Conservation (phyloP, 371 early-diverging fungal species). For the Lichtheimia hyalospora region DNA sequence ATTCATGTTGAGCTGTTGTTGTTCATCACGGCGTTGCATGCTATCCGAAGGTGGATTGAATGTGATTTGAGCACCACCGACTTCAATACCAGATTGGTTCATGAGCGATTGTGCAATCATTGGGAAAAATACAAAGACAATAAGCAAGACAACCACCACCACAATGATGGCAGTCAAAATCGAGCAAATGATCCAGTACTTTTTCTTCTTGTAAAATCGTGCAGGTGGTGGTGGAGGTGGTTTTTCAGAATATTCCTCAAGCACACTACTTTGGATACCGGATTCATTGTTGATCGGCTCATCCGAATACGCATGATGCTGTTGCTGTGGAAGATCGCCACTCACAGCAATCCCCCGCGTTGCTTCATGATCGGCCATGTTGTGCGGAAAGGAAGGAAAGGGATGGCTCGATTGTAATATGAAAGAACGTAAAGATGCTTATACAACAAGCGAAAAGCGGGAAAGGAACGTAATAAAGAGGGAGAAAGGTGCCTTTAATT, state of each 20-base stretch:
- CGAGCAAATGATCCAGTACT: constrained; percentile 60
- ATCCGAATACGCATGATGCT: constrained; percentile 53
- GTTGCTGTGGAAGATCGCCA: constrained; percentile 55
- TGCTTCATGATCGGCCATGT: constrained; percentile 3
- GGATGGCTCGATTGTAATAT: background rate
- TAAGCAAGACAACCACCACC: constrained; percentile 49
- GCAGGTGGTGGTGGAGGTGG: constrained; percentile 35
- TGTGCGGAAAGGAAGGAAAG: constrained; percentile 1
- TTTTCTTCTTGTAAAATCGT: constrained; percentile 55
- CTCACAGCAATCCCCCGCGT: background rate
- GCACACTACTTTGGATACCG: constrained; percentile 13
- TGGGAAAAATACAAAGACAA: constrained; percentile 59
- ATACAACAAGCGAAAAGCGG: constrained; percentile 2
- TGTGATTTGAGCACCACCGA: constrained; percentile 51
- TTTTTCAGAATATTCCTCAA: constrained; percentile 51
- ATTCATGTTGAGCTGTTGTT: background rate
- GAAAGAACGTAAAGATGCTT: background rate
- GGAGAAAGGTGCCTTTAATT: background rate
- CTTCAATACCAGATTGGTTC: constrained; percentile 49
- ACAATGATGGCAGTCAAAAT: constrained; percentile 46
- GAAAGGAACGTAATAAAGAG: background rate
- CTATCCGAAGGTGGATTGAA: constrained; percentile 30
- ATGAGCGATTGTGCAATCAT: constrained; percentile 61
- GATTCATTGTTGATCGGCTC: background rate
- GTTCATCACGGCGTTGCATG: constrained; percentile 29